Evolutionary conservation across 805 yeast genomes (phyloP).

Genomic region (Nadsonia fulvescens): DNA sequence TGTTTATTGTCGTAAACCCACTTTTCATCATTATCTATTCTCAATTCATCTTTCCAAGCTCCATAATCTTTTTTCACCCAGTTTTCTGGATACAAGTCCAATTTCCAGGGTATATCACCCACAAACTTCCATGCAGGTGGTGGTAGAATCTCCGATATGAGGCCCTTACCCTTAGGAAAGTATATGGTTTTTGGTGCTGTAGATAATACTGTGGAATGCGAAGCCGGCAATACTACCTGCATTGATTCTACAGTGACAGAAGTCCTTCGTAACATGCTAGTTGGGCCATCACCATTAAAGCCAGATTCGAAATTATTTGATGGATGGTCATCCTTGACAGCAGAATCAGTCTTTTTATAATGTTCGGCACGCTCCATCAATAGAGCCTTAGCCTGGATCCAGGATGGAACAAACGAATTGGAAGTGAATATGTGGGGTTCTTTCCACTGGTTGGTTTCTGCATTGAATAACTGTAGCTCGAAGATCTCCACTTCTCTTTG

Average conservation of each 20-base stretch:
- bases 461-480: constrained; percentile 10
- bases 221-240: too few relatives aligned
- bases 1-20: constrained; percentile 86
- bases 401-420: too few relatives aligned
- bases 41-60: constrained; percentile 36
- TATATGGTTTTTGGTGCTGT: too few relatives aligned
- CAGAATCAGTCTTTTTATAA: too few relatives aligned
- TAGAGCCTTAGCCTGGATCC: too few relatives aligned
- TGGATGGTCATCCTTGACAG: too few relatives aligned
- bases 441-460: constrained; percentile 14
- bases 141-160: constrained; percentile 8
- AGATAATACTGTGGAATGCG: too few relatives aligned
- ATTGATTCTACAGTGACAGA: too few relatives aligned
- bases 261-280: too few relatives aligned
- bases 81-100: constrained; percentile 38
- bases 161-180: too few relatives aligned
- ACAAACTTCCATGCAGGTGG: constrained; percentile 12
- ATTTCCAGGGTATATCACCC: constrained; percentile 31
- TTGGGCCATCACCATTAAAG: constrained; percentile 5
- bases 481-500: constrained; percentile 40
- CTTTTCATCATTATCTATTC: constrained; percentile 53
- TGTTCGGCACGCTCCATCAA: too few relatives aligned
- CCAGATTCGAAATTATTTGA: too few relatives aligned
- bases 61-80: constrained; percentile 34
- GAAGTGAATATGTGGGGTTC: constrained; percentile 7